Evolutionary conservation across 768 basidiomycete genomes (phyloP), one percentile per base, ranked within the genome.

Genomic region (Phallus indusiatus): DNA sequence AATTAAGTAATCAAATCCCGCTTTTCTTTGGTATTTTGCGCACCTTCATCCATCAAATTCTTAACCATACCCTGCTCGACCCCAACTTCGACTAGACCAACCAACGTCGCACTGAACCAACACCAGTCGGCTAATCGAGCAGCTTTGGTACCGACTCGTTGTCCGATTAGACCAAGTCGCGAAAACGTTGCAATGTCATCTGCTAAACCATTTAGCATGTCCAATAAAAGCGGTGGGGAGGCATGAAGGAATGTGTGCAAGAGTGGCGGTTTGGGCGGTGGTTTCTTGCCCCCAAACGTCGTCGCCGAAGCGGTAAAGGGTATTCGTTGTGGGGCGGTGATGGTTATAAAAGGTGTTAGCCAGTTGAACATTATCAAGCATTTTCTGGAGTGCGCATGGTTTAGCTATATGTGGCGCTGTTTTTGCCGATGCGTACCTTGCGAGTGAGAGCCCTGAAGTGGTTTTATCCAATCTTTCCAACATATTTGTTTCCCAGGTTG

Each of bases 101-200:
- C 88, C 33, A 92, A 74, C 0, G 88, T 93, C 16, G 85, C 76
- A 28, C 87, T 72, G 62, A 93, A 78, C 90, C 90, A 93, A 68
- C 90, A 90, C 86, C 87, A 91, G 69, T 92, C 83, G 1, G 90
- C 82, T 66, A 90, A 82, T 11, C 82, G 79, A 36, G 75, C 88
- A 2, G 89, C 90, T 36, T 83, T 80, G 53, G 80, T 77, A 17
- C 90, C 90, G 1, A 79, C 71, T 53, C 75, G 77, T 63, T 80
- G 78, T 5, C 86, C 81, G 4, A 92, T 64, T 10, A 93, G 71
- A 1, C 90, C 90, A 28, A 92, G 71, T 47, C 60, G 76, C 12
- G 86, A 82, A 64, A 84, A 81, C n/a, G 89, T 90, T 51, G 80
- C 78, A n/a, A 89, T 69, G 71, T 93, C 90, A 65, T 93, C 90